Evolutionary conservation across 352 stramenopile species (phyloP).

Genomic region (Phytopythium sindhum): DNA sequence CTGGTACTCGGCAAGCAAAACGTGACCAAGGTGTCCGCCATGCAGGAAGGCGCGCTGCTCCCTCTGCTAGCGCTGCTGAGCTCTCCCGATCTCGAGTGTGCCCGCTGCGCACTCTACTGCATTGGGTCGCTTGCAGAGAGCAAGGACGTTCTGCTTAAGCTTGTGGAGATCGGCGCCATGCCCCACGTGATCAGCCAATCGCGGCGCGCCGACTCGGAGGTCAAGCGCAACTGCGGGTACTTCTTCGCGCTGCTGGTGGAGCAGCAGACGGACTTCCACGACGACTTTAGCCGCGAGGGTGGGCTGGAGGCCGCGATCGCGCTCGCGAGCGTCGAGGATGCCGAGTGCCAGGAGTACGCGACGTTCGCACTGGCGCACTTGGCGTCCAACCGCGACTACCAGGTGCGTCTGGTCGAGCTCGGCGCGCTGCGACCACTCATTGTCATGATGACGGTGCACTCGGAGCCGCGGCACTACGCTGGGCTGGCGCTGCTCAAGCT

Average conservation of each 20-base stretch:
- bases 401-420: conserved; percentile 89
- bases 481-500: conserved; percentile 96
- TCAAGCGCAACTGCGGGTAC: conserved; percentile 92
- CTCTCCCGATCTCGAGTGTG: conserved; percentile 87
- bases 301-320: conserved; percentile 88
- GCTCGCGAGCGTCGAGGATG: conserved; percentile 92
- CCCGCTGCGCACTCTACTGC: conserved; percentile 89
- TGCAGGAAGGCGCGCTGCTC: conserved; percentile 88
- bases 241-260: conserved; percentile 88
- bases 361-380: conserved; percentile 95
- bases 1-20: conserved; percentile 84
- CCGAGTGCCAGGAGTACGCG: conserved; percentile 95
- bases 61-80: conserved; percentile 87
- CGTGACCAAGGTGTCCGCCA: conserved; percentile 87
- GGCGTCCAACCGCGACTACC: conserved; percentile 92
- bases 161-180: conserved; percentile 89
- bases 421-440: conserved; percentile 93
- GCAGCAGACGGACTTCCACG: conserved; percentile 92
- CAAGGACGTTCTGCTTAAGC: conserved; percentile 87
- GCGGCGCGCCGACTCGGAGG: conserved; percentile 86
- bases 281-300: conserved; percentile 85
- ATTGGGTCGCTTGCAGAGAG: conserved; percentile 92
- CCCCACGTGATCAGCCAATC: conserved; percentile 79
- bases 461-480: conserved; percentile 94
- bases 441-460: conserved; percentile 93